Conservation (phyloP, 2,329 filamentous ascomycete species). For the Clarireedia hainanense region DNA sequence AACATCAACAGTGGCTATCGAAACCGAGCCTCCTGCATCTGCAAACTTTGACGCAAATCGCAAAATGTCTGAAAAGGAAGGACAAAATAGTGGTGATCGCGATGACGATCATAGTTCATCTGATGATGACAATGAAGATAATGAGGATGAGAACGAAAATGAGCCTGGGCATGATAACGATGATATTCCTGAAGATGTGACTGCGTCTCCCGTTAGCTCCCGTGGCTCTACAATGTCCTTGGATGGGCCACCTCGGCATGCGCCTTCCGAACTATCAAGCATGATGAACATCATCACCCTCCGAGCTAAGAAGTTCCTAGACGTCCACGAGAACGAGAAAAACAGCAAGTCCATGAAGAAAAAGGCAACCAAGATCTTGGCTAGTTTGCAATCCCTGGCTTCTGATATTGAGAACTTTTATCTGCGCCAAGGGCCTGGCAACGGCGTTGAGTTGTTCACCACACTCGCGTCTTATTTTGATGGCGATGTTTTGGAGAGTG, state of each 20-base stretch:
- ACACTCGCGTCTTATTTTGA: slow-evolving; percentile 79
- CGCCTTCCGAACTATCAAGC: slow-evolving; percentile 42
- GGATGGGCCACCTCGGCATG: slow-evolving; percentile 44
- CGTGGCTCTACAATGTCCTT: slow-evolving; percentile 58
- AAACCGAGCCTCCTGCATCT: slow-evolving; percentile 20
- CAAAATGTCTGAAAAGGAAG: slow-evolving; percentile 25
- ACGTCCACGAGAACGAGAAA: slow-evolving; percentile 71
- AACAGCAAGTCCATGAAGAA: slow-evolving; percentile 65
- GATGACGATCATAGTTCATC: slow-evolving; percentile 41
- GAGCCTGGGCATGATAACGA: slow-evolving; percentile 44
- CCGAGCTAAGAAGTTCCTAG: slow-evolving; percentile 75
- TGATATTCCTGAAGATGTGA: slow-evolving; percentile 41
- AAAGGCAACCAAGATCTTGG: slow-evolving; percentile 70
- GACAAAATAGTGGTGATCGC: slow-evolving; percentile 29
- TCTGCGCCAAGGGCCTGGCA: slow-evolving; percentile 42
- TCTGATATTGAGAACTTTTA: slow-evolving; percentile 67
- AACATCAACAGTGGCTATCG: slow-evolving; percentile 13
- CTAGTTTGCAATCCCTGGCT: slow-evolving; percentile 63
- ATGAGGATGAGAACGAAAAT: slow-evolving; percentile 35
- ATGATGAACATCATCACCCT: slow-evolving; percentile 67
- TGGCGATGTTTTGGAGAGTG: slow-evolving; percentile 79
- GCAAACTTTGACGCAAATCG: slow-evolving; percentile 28
- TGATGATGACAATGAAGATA: slow-evolving; percentile 36
- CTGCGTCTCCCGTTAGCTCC: slow-evolving; percentile 37
- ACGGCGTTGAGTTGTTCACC: slow-evolving; percentile 62